Percentiles rank a stretch among this genome's conserved stretches.
phyloP scores from a whole-genome alignment of 2,329 filamentous ascomycete species.

The Myriosclerotinia duriaeana region DNA sequence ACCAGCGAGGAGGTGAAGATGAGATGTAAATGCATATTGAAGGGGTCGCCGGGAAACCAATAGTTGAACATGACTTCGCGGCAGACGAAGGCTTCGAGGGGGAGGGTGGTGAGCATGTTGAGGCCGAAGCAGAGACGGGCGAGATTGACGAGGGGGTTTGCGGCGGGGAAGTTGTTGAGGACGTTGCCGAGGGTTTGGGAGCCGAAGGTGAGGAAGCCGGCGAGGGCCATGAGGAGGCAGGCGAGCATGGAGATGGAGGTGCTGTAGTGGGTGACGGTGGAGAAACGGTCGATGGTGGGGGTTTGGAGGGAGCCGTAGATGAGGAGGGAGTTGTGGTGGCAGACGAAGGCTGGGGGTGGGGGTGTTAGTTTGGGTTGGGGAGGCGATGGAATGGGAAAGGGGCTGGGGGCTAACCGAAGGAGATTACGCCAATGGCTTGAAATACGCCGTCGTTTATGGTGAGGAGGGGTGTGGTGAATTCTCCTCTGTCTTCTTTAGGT shows the following conservation, averaged over 20 bases:
- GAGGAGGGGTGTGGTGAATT: slow-evolving; percentile 67
- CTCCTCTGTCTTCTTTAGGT: slow-evolving; percentile 68
- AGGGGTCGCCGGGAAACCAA: slow-evolving; percentile 62
- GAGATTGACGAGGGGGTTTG: slow-evolving; percentile 92
- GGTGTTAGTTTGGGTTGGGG: slow-evolving; percentile 38
- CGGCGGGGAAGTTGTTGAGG: slow-evolving; percentile 91
- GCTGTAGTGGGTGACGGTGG: slow-evolving; percentile 89
- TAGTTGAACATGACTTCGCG: slow-evolving; percentile 95
- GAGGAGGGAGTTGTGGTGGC: slow-evolving; percentile 91
- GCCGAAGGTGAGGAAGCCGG: slow-evolving; percentile 90
- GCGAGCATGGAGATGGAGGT: slow-evolving; percentile 88
- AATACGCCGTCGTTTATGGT: slow-evolving; percentile 87
- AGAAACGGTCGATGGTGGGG: slow-evolving; percentile 93
- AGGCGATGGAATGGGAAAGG: slow-evolving; percentile 3
- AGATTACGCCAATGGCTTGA: slow-evolving; percentile 96
- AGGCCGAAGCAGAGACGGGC: slow-evolving; percentile 93
- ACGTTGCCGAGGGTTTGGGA: slow-evolving; percentile 92
- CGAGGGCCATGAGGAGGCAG: slow-evolving; percentile 82
- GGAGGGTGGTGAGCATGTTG: slow-evolving; percentile 97
- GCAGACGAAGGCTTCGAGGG: slow-evolving; percentile 96
- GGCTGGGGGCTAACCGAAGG: slow-evolving; percentile 67
- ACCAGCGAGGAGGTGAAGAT: slow-evolving; percentile 83
- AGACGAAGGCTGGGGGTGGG: slow-evolving; percentile 57
- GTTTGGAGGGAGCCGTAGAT: slow-evolving; percentile 95
- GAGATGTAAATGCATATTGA: slow-evolving; percentile 75